Evolutionary conservation across 2,329 filamentous ascomycete species (phyloP), one percentile per base, ranked within the genome.

Genomic region (Apiospora malaysiana): DNA sequence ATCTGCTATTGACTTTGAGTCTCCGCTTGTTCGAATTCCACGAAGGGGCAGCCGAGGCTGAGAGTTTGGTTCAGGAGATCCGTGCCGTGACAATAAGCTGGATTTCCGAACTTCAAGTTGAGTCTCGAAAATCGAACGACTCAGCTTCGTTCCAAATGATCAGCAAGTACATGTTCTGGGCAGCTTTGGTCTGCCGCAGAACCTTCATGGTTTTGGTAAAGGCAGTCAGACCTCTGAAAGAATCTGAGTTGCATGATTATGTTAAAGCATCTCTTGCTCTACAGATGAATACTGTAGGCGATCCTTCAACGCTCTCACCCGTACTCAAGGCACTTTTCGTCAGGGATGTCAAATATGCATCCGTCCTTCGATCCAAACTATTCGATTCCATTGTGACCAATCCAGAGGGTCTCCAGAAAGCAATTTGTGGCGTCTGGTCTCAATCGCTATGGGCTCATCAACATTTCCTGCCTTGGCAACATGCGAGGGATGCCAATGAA

Each of bases 141-240:
- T 77, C 79, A 0, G 78, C 83, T 7, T 77, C 77, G 0, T 79
- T 85, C 0, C 77, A 80, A 21, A 81, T 80, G 23, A 76, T 78
- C 7, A 81, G 84, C 3, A 73, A 75, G 0, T 89, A 87, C 72
- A 83, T 83, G 0, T 82, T 92, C 0, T 85, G 85, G 78, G 85
- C 89, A 0, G 85, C 90, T 0, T 72, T 92, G 0, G 79, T 92
- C 0, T 91, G 89, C 68, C 74, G 77, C 12, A 56, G 70, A 6
- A 79, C 77, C 2, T 78, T 79, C 25, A 25, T 71, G 2, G 23
- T 71, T 2, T 66, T 70, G 23, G 37, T 68, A 0, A 68, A 70
- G 8, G 59, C 21, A 0, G 27, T 79, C 1, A 46, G 46, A 10
- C 23, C 8, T 0, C 69, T 77, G 46, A 70, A 49, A 7, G 32